Conservation (phyloP, 306 rosid species). For the Potentilla sterilis region DNA sequence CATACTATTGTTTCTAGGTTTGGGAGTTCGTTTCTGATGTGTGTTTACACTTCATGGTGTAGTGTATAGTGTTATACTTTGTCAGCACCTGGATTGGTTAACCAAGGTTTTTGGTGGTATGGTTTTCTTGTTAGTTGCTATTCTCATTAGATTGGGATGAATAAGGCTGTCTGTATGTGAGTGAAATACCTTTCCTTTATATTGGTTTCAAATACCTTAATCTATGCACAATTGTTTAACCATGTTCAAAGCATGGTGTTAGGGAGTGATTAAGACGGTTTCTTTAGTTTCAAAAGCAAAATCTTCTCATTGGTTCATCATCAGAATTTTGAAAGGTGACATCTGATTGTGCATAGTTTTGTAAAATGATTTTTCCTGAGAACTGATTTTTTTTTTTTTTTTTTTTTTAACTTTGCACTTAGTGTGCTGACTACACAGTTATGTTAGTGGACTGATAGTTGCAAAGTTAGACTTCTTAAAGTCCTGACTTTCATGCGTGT, state of each 20-base stretch:
- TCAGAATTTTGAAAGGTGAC: background rate
- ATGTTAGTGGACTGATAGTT: background rate
- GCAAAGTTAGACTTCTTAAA: background rate
- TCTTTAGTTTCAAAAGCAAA: background rate
- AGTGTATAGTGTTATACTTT: background rate
- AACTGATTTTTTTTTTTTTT: background rate
- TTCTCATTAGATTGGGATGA: background rate
- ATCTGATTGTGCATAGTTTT: background rate
- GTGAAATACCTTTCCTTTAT: background rate
- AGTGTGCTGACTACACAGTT: background rate
- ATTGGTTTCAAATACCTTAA: background rate
- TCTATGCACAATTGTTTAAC: background rate
- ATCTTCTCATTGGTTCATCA: background rate
- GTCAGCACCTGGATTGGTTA: background rate
- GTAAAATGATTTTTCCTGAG: background rate
- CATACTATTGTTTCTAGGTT: background rate
- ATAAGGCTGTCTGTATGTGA: background rate
- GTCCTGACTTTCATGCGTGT: too few relatives aligned
- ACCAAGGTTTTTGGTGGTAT: background rate
- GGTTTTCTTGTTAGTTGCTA: background rate
- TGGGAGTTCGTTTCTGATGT: background rate
- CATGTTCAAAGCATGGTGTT: background rate
- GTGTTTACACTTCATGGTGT: background rate
- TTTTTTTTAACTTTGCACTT: background rate
- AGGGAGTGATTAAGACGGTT: too few relatives aligned